Evolutionary conservation across 768 basidiomycete species (phyloP), one percentile per base, ranked within the genome.

Genomic region (Termitomyces titanicus): DNA sequence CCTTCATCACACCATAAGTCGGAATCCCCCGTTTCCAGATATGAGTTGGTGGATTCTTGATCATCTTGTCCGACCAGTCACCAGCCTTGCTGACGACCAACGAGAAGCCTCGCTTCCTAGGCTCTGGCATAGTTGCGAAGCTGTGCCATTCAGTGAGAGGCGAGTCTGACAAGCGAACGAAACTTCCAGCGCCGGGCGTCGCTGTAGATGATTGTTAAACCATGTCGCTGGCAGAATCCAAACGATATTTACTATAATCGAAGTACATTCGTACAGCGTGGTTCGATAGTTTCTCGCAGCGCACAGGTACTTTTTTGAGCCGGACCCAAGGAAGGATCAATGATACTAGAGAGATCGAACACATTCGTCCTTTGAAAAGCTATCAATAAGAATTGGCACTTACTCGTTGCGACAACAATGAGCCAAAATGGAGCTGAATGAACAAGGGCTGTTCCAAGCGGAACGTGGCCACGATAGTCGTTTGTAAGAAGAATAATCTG

Each of bases 1-100:
- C 79, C 20, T 78, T 73, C 53, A 85, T 67, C 35, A 85, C 81
- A 50, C 81, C 82, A 58, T 74, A 81, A 15, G 78, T 78, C 9
- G 83, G 81, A 27, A 81, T 72, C 11, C 83, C 83, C 48, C 83
- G 79, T 13, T 83, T 77, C 81, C 81, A 86, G 25, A 86, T 65
- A 53, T 78, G 56, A 29, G 71, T 77, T 0, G 83, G 83, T 1
- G 84, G 82, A 38, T 82, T 72, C 11, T 57, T 62, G 52, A 85
- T 85, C 59, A 77, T 71, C 54, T 80, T 76, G 34, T 66, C 66
- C 1, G 83, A 84, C 83, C 83, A 85, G 65, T 85, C 83, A 35
- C 83, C 83, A 25, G 83, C 82, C 49, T 68, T 75, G 34, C 81
- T 82, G 15, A 85, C 79, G 25, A 86, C 78, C 20, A 82, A 73